phyloP scores from a whole-genome alignment of 2,329 filamentous ascomycete genomes.

The Graphium sp. region DNA sequence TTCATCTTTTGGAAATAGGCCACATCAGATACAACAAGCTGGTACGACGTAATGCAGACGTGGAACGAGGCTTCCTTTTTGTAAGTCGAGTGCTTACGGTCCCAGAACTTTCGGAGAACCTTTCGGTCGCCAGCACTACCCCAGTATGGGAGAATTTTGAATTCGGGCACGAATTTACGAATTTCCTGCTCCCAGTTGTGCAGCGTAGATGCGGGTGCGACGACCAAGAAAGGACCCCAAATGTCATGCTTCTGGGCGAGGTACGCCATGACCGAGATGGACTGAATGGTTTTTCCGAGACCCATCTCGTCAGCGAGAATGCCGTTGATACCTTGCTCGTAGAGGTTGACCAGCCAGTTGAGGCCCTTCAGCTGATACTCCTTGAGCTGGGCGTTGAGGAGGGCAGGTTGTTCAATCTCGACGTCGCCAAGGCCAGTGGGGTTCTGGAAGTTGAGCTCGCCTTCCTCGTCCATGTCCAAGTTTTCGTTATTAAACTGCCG shows the following conservation, averaged over 20 bases:
- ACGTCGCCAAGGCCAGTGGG: slow-evolving; percentile 88
- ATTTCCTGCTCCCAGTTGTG: slow-evolving; percentile 99
- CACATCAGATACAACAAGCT: slow-evolving; percentile 88
- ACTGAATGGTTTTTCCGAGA: slow-evolving; percentile 97
- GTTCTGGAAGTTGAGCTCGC: slow-evolving; percentile 99
- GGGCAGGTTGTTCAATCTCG: slow-evolving; percentile 83
- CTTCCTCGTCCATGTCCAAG: slow-evolving; percentile 64
- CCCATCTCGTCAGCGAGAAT: slow-evolving; percentile 99
- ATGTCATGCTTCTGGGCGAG: slow-evolving; percentile 94
- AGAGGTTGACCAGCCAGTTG: slow-evolving; percentile 97
- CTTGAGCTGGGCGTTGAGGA: slow-evolving; percentile 87
- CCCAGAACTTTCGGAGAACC: slow-evolving; percentile 96
- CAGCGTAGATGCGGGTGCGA: slow-evolving; percentile 85
- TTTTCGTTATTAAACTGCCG: slow-evolving; percentile 76
- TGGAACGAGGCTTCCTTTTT: slow-evolving; percentile 88
- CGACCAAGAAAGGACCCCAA: slow-evolving; percentile 94
- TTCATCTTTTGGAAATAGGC: slow-evolving; percentile 98
- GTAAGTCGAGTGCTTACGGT: slow-evolving; percentile 93
- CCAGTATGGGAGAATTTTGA: slow-evolving; percentile 97
- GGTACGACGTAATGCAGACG: slow-evolving; percentile 91
- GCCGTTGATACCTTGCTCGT: slow-evolving; percentile 98
- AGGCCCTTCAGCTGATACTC: slow-evolving; percentile 98
- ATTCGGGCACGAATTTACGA: slow-evolving; percentile 76
- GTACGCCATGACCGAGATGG: slow-evolving; percentile 98
- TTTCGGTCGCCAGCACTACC: slow-evolving; percentile 88